Percentiles rank a stretch among this genome's conserved stretches.
Conservation (phyloP, 129 eudicot species). For the Tagetes erecta region DNA sequence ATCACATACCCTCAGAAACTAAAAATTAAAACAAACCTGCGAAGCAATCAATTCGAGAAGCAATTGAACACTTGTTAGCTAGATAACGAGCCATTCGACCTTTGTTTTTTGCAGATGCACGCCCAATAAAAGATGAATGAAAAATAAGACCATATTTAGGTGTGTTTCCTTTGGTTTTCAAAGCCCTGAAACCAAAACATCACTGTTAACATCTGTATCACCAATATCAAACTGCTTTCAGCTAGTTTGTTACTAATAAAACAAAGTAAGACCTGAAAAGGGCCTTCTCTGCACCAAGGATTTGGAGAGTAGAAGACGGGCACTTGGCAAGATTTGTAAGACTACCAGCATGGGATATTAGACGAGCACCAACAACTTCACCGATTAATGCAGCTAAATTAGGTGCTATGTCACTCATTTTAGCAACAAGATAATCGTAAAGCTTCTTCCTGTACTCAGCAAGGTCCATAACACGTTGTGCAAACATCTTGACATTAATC, state of each 20-base stretch:
- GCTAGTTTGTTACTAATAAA: neutral
- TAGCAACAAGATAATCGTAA: constrained; percentile 80
- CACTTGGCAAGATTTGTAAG: constrained; percentile 96
- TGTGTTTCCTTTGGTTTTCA: constrained; percentile 90
- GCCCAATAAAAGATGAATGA: constrained; percentile 93
- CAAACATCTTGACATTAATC: constrained; percentile 87
- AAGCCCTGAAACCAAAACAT: constrained; percentile 56
- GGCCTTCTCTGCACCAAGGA: constrained; percentile 97
- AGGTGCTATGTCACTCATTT: constrained; percentile 93
- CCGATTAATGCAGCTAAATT: constrained; percentile 93
- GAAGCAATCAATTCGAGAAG: constrained; percentile 90
- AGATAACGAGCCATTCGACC: constrained; percentile 98
- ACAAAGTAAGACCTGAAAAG: constrained; percentile 64
- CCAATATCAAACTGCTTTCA: neutral
- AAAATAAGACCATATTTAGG: constrained; percentile 93
- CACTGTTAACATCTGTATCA: constrained; percentile 1
- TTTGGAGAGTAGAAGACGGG: constrained; percentile 95
- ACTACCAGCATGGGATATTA: constrained; percentile 95
- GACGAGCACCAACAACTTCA: constrained; percentile 94
- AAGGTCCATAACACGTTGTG: constrained; percentile 92
- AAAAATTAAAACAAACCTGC: constrained; percentile 38
- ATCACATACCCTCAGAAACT: neutral
- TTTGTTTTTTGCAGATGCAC: constrained; percentile 84
- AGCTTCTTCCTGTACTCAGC: constrained; percentile 94
- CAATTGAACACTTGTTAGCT: constrained; percentile 98